Evolutionary conservation across 2,329 filamentous ascomycete species (phyloP).

Genomic region (Arthroderma uncinatum): DNA sequence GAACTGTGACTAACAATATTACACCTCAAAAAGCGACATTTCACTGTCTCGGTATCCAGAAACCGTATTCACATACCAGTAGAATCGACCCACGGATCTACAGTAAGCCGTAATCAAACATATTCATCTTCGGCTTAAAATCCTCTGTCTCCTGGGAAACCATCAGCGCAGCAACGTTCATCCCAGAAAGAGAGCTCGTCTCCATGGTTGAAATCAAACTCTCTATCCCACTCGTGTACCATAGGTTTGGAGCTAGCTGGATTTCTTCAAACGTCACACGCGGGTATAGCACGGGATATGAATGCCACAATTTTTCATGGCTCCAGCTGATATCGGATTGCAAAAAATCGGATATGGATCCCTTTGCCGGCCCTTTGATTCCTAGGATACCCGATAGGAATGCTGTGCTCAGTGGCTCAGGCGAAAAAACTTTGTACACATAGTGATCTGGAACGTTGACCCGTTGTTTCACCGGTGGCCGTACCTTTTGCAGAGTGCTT

Average conservation of each 20-base stretch:
- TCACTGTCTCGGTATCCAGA: neutral
- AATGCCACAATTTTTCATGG: slow-evolving; percentile 64
- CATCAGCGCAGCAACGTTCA: slow-evolving; percentile 48
- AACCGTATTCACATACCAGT: neutral
- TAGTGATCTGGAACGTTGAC: slow-evolving; percentile 35
- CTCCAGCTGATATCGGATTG: slow-evolving; percentile 57
- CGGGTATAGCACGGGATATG: slow-evolving; percentile 77
- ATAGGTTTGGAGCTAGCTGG: slow-evolving; percentile 43
- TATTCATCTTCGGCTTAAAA: slow-evolving; percentile 15
- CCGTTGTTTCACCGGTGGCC: slow-evolving; percentile 42
- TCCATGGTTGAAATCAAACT: slow-evolving; percentile 97
- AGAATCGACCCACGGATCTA: neutral
- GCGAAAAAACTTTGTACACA: slow-evolving; percentile 59
- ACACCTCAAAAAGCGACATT: neutral
- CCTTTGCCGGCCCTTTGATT: slow-evolving; percentile 16
- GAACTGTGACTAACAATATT: neutral
- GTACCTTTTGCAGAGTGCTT: slow-evolving; percentile 55
- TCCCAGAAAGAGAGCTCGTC: slow-evolving; percentile 80
- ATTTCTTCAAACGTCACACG: slow-evolving; percentile 78
- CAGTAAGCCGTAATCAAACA: slow-evolving; percentile 8
- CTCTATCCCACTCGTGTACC: slow-evolving; percentile 63
- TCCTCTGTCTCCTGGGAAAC: slow-evolving; percentile 29
- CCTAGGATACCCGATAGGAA: slow-evolving; percentile 43
- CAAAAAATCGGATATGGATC: slow-evolving; percentile 26
- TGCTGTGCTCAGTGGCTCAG: slow-evolving; percentile 34